Base-by-base conservation (phyloP, 495 filamentous ascomycete genomes). In the Hyaloscypha variabilis region DNA sequence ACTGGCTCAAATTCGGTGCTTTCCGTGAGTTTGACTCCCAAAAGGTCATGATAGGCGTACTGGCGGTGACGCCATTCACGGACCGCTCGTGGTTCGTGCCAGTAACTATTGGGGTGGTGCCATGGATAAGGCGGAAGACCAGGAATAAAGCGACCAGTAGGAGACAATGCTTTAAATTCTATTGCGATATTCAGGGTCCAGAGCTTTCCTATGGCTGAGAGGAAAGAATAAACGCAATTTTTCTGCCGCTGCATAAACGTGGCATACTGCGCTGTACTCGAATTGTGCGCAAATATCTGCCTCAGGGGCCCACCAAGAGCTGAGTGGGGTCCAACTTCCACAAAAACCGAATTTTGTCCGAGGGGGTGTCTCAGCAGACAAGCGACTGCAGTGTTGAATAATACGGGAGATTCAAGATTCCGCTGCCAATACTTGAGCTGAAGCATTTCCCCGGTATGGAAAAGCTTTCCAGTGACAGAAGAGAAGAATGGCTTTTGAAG, bases 321-420 rank as follows among this genome's bases (percentile, higher is more conserved):
- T 5, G 79, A 75, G 64, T 90, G 88, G 28, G 90, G 88, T 0
- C 90, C 89, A 23, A 90, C 76, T 66, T 91, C 88, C 28, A 91
- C 60, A 3, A 90, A 54, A 19, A 46, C 13, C 14, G 49, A 11
- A 28, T 49, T 26, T 17, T 21, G 2, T 24, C 14, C 30, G 8
- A 59, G 25, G 6, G 19, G 34, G 17, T 34, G 51, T 11, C 6
- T n/a, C 6, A 58, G 10, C 21, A 61, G 55, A 29, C 29, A 60
- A 26, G 29, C 23, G 29, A 64, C 49, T 24, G 66, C 69, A 34
- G 57, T 31, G 23, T 46, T 25, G 65, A 86, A 86, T 21, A 73
- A 75, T 11, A 86, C 84, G 0, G 82, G 76, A 56, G 77, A 79
- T 1, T 79, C 81, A 6, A 86, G 77, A 64, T 85, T 87, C 53